Evolutionary conservation across 208 protist genomes (phyloP).

Genomic region (Trypanosoma vivax): DNA sequence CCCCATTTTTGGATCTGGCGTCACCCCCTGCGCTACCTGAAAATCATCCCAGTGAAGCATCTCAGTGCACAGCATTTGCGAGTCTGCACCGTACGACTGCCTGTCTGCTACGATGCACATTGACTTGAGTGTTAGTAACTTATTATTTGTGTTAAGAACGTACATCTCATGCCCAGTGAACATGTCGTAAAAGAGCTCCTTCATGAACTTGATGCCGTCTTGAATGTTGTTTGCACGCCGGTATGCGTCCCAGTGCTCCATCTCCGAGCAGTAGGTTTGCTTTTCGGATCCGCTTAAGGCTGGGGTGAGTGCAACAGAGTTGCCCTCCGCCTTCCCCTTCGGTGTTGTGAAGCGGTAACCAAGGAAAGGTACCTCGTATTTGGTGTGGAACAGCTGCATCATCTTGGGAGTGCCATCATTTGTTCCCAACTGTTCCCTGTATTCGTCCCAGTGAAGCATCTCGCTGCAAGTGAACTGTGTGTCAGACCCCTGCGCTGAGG

Average conservation of each 20-base stretch:
- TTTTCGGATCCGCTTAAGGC: background rate
- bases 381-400: conserved; percentile 28
- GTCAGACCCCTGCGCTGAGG: conserved; percentile 4
- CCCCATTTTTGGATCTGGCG: conserved; percentile 13
- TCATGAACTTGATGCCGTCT: conserved; percentile 33
- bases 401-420: conserved; percentile 44
- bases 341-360: background rate
- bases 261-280: conserved; percentile 28
- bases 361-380: background rate
- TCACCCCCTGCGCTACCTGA: conserved; percentile 20
- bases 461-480: conserved; percentile 32
- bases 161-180: conserved; percentile 12
- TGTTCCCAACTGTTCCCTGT: conserved; percentile 24
- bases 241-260: conserved; percentile 40
- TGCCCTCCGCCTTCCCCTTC: background rate
- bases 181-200: conserved; percentile 26
- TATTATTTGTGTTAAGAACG: background rate
- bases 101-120: conserved; percentile 12
- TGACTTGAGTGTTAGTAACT: background rate
- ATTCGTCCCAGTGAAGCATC: conserved; percentile 84
- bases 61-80: conserved; percentile 43
- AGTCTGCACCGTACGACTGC: conserved; percentile 1
- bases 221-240: conserved; percentile 23
- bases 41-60: conserved; percentile 79
- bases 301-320: conserved; percentile 10